Conservation (phyloP, 768 basidiomycete species). For the Russula foetens region DNA sequence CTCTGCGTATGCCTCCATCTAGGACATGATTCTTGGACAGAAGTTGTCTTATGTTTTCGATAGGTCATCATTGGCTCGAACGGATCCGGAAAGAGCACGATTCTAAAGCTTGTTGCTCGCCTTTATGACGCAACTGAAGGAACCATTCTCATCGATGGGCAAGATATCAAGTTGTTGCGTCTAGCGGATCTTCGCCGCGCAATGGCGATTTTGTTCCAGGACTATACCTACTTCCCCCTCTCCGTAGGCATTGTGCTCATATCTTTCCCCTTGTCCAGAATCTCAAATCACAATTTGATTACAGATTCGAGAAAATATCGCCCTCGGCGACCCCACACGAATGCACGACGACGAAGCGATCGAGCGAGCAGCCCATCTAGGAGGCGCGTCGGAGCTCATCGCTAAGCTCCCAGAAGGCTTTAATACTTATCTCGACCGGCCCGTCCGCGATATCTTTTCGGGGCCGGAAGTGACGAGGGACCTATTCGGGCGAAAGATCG, state of each 20-base stretch:
- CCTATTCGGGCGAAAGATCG: conserved; percentile 52
- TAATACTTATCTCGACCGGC: conserved; percentile 64
- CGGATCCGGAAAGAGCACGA: conserved; percentile 73
- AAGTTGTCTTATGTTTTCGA: background rate
- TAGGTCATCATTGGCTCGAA: conserved; percentile 75
- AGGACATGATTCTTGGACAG: background rate
- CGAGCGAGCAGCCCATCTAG: conserved; percentile 56
- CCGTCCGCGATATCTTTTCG: conserved; percentile 59
- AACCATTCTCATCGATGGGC: conserved; percentile 55
- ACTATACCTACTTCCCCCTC: conserved; percentile 72
- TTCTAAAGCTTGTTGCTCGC: conserved; percentile 64
- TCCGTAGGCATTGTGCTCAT: conserved; percentile 38
- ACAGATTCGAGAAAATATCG: conserved; percentile 74
- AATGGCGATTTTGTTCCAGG: conserved; percentile 72
- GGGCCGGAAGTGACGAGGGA: conserved; percentile 54
- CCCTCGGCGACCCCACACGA: conserved; percentile 56
- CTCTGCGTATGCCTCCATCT: conserved; percentile 49
- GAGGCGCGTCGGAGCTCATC: conserved; percentile 62
- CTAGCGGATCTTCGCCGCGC: conserved; percentile 58
- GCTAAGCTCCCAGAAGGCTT: conserved; percentile 57
- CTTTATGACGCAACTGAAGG: conserved; percentile 66
- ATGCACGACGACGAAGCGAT: conserved; percentile 47
- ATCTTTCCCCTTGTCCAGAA: background rate
- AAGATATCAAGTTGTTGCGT: conserved; percentile 53
- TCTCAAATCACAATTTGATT: background rate